Percentiles rank a stretch among this genome's conserved stretches.
These are phyloP conservation scores for Diplodia mutila DNA, from an alignment of 2,329 filamentous ascomycete species.

Conservation along the genomic window DNA sequence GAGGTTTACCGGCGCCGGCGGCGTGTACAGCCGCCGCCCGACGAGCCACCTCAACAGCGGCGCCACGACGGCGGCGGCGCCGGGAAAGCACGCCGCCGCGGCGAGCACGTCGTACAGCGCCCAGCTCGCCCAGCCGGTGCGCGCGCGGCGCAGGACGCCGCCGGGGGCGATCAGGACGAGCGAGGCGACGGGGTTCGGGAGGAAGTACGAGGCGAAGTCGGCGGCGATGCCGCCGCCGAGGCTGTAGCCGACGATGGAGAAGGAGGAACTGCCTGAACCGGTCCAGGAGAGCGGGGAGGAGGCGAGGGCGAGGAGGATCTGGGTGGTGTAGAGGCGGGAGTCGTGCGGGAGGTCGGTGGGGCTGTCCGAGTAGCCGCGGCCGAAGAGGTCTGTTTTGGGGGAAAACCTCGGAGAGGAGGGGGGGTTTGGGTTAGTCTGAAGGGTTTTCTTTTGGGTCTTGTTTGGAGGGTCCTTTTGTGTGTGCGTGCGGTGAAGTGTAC, in stretches of 20 bases:
- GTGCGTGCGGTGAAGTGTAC: too few species aligned
- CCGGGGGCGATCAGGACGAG: slow-evolving; percentile 79
- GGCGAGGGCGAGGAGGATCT: slow-evolving; percentile 71
- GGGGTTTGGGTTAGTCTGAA: neutral
- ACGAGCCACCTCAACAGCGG: slow-evolving; percentile 61
- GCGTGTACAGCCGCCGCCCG: slow-evolving; percentile 30
- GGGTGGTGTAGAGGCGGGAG: slow-evolving; percentile 70
- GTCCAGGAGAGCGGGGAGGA: slow-evolving; percentile 74
- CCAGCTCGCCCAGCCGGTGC: slow-evolving; percentile 64
- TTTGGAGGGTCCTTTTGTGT: too few species aligned
- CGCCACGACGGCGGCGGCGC: slow-evolving; percentile 56
- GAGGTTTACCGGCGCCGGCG: neutral
- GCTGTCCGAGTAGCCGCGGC: slow-evolving; percentile 75
- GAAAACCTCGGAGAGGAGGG: neutral
- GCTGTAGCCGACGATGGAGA: slow-evolving; percentile 78
- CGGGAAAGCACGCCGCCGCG: too few species aligned
- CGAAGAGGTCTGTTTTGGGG: slow-evolving; percentile 65
- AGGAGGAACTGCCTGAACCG: slow-evolving; percentile 51
- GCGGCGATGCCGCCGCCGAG: slow-evolving; percentile 75
- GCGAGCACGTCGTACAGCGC: slow-evolving; percentile 64
- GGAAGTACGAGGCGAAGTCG: slow-evolving; percentile 72
- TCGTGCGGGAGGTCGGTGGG: slow-evolving; percentile 71
- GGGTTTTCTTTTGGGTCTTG: too few species aligned
- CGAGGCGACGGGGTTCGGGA: slow-evolving; percentile 68
- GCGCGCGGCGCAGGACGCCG: slow-evolving; percentile 70